These are phyloP conservation scores for Monosporascus sp. DNA, from an alignment of 2,329 filamentous ascomycete genomes.

Conservation along the genomic window DNA sequence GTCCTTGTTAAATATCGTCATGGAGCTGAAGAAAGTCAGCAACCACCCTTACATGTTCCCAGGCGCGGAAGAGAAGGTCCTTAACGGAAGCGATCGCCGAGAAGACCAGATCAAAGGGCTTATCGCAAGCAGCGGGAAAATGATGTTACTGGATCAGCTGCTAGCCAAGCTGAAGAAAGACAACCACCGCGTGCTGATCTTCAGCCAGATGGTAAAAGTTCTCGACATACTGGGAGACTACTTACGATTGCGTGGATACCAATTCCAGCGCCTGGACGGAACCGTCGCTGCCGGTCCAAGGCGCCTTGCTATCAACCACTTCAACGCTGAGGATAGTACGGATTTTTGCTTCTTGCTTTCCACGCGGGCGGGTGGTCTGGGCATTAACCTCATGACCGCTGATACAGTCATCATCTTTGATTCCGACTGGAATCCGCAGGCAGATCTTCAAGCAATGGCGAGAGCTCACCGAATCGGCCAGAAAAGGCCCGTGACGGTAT, in stretches of 20 bases:
- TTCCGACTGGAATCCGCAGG: slow-evolving; percentile 98
- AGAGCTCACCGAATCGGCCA: slow-evolving; percentile 97
- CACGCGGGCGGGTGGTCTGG: slow-evolving; percentile 91
- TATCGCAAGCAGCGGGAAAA: slow-evolving; percentile 96
- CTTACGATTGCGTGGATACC: slow-evolving; percentile 84
- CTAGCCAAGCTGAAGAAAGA: slow-evolving; percentile 89
- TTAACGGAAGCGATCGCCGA: slow-evolving; percentile 73
- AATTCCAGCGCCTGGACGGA: slow-evolving; percentile 91
- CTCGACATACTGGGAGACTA: slow-evolving; percentile 95
- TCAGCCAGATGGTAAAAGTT: slow-evolving; percentile 99
- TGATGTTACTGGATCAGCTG: slow-evolving; percentile 98
- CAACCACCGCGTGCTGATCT: slow-evolving; percentile 92
- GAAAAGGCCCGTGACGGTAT: slow-evolving; percentile 92
- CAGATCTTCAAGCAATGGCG: slow-evolving; percentile 97
- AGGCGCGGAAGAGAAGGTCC: slow-evolving; percentile 83
- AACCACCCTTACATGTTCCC: slow-evolving; percentile 99
- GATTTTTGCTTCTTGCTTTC: slow-evolving; percentile 97
- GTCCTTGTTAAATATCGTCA: slow-evolving; percentile 95
- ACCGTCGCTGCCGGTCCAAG: slow-evolving; percentile 86
- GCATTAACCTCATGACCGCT: slow-evolving; percentile 98
- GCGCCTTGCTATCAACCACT: slow-evolving; percentile 94
- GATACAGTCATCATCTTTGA: slow-evolving; percentile 98
- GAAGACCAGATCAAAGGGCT: slow-evolving; percentile 90
- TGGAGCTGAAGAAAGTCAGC: slow-evolving; percentile 98
- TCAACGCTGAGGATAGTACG: slow-evolving; percentile 92